phyloP scores from a whole-genome alignment of 176 grass and related monocot genomes.

The Carex cristatella region DNA sequence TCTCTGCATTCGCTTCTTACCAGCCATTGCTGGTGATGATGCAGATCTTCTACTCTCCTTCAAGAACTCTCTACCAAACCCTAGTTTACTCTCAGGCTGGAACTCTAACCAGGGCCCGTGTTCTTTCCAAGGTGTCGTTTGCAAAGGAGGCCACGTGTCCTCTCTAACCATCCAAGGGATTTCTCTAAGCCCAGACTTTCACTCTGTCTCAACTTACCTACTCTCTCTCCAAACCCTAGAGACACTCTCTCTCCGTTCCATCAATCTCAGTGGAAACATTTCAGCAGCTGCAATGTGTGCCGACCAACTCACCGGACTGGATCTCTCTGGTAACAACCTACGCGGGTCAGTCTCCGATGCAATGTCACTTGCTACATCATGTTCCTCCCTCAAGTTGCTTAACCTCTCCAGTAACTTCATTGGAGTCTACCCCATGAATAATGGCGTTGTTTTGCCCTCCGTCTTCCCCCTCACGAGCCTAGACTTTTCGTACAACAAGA shows the following conservation, averaged over 20 bases:
- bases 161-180: constrained; percentile 43
- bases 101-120: constrained; percentile 37
- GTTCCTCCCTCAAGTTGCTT: constrained; percentile 32
- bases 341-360: constrained; percentile 67
- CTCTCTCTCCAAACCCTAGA: constrained; percentile 52
- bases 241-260: constrained; percentile 46
- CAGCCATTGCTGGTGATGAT: constrained; percentile 24
- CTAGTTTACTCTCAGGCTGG: constrained; percentile 38
- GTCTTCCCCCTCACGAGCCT: constrained; percentile 44
- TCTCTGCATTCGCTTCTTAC: background rate
- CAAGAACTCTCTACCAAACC: constrained; percentile 48
- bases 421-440: constrained; percentile 17
- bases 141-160: constrained; percentile 46
- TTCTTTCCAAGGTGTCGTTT: constrained; percentile 57
- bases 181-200: constrained; percentile 66
- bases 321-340: constrained; percentile 76
- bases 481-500: constrained; percentile 75
- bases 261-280: constrained; percentile 65
- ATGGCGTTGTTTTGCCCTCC: background rate
- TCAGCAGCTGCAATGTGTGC: constrained; percentile 26
- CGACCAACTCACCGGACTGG: constrained; percentile 38
- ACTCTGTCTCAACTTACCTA: constrained; percentile 34
- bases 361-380: constrained; percentile 33
- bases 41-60: constrained; percentile 65
- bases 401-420: constrained; percentile 64